Conservation (phyloP, 805 yeast genomes). For the Barnettozyma pratensis region DNA sequence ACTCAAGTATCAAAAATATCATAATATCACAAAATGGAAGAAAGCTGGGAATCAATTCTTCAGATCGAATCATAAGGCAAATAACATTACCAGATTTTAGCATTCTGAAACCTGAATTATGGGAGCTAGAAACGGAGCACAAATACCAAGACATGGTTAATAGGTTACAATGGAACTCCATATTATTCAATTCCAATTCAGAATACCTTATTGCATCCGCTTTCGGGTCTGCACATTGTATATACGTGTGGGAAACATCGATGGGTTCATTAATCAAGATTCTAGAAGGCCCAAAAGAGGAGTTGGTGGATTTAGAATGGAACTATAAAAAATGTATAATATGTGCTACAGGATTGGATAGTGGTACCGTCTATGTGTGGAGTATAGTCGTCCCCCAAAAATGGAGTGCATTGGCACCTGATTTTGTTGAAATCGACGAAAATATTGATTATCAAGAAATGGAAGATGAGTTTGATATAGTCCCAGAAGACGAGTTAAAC, state of each 20-base stretch:
- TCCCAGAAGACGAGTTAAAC: constrained; percentile 59
- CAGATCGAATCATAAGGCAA: constrained; percentile 73
- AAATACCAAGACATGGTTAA: constrained; percentile 89
- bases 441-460: constrained; percentile 81
- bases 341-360: constrained; percentile 80
- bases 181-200: constrained; percentile 63
- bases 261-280: constrained; percentile 87
- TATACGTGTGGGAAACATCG: constrained; percentile 88
- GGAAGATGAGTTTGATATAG: constrained; percentile 88
- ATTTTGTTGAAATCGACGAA: constrained; percentile 90
- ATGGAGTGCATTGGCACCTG: constrained; percentile 97
- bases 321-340: constrained; percentile 68
- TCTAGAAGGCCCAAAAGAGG: constrained; percentile 87
- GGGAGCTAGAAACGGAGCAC: constrained; percentile 65
- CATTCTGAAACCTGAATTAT: constrained; percentile 19
- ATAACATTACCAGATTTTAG: constrained; percentile 36
- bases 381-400: constrained; percentile 76
- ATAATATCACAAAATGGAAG: constrained; percentile 53
- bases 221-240: constrained; percentile 80
- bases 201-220: constrained; percentile 90
- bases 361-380: constrained; percentile 83
- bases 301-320: constrained; percentile 83
- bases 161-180: constrained; percentile 81
- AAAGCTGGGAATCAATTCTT: constrained; percentile 66
- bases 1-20: constrained; percentile 66